Base-by-base conservation (phyloP, 139 green algal species). In the Coelastrella sp. region DNA sequence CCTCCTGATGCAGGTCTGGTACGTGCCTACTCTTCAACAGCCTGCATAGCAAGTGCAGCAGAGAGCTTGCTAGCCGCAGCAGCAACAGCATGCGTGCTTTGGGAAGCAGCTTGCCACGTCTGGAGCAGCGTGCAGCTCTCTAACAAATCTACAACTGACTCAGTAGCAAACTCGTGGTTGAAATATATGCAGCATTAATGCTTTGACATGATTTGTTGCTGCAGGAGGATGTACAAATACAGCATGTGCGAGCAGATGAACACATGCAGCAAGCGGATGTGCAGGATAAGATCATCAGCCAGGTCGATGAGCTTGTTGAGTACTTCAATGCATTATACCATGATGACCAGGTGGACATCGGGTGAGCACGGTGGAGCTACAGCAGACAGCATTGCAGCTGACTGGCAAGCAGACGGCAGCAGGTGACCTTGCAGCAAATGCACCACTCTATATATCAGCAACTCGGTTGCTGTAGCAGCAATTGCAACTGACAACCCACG, bases 241-340 rank as follows among this genome's bases (percentile, higher is more conserved):
- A 77, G 5, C 86, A 90, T 19, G 13, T 79, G 11, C 5, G 83
- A 61, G 74, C 60, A 58, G 86, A 90, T 56, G 86, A 77, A n/a
- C 32, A 47, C 3, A 84, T 61, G 60, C 75, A 64, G 3, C 58
- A 75, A 19, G 86, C 13, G 56, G 86, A 85, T 73, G 86, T 90
- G 58, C 59, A 85, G 74, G 47, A 83, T 3, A 71, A 65, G 59
- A 90, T 90, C n/a, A 84, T 90, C 57, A 60, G 56, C 59, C 86
- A 90, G 86, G 86, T 90, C 58, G 86, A 93, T 56, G 60, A 76
- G n/a, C 85, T 94, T 73, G 91, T 93, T 8, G 84, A 90, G 3
- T 93, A 93, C 76, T 93, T 94, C 74, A 86, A 86, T 8, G 20
- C 16, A 58, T 76, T 94, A 58, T 92, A 92, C 68, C 80, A 92